Conservation (phyloP, 1,284 basidiomycete genomes). For the Mrakiaceae sp. region DNA sequence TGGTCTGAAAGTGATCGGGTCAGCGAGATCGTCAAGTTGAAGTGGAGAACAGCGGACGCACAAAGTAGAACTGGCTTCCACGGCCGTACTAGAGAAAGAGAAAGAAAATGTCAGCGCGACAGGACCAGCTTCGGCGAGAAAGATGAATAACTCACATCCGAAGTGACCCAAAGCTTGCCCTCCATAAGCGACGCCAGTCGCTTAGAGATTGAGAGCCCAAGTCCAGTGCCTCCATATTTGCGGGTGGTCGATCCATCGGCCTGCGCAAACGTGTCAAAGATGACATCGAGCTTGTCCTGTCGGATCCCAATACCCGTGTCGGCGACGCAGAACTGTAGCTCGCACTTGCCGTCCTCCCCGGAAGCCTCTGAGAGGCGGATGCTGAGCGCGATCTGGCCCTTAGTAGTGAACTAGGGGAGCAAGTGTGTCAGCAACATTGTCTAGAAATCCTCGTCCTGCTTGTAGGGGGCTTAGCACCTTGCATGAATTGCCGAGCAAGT, state of each 20-base stretch:
- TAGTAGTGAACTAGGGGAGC: conserved; percentile 79
- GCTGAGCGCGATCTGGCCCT: conserved; percentile 85
- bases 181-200: conserved; percentile 95
- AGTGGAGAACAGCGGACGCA: not conserved
- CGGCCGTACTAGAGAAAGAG: conserved; percentile 43
- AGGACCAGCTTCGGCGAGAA: too few species aligned
- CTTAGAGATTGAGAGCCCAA: conserved; percentile 91
- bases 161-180: conserved; percentile 96
- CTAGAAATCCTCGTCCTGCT: conserved; percentile 3
- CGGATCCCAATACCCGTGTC: conserved; percentile 99
- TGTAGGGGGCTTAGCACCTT: conserved; percentile 37
- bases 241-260: conserved; percentile 60
- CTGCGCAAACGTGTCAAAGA: conserved; percentile 99
- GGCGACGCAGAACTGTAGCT: conserved; percentile 91
- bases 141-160: conserved; percentile 3
- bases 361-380: conserved; percentile 57
- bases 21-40: not conserved
- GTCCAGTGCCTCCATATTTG: conserved; percentile 96
- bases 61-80: conserved; percentile 48
- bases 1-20: conserved; percentile 41
- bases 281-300: conserved; percentile 94
- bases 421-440: not conserved
- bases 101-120: not conserved
- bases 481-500: conserved; percentile 86
- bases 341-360: conserved; percentile 52